Percentiles rank a stretch among this genome's conserved stretches.
These are phyloP conservation scores for Strobilomyces dryophilus DNA, from an alignment of 768 basidiomycete genomes.

Conservation along the genomic window DNA sequence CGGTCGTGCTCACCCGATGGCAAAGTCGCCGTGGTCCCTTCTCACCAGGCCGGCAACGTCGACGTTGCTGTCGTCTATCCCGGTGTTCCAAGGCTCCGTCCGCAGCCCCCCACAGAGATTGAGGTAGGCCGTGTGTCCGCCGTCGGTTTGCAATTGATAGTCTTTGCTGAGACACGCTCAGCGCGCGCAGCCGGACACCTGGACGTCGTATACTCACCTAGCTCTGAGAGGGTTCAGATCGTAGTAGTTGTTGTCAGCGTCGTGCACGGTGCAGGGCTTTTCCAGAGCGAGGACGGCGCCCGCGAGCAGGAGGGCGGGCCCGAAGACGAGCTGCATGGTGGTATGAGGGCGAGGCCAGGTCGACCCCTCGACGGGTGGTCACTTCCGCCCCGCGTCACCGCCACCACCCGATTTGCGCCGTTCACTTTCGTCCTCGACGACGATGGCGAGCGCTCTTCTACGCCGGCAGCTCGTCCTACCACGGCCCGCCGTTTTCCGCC, in stretches of 20 bases:
- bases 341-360: conserved; percentile 8
- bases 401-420: conserved; percentile 28
- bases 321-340: conserved; percentile 2
- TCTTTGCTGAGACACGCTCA: conserved; percentile 49
- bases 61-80: conserved; percentile 41
- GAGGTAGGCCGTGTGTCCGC: conserved; percentile 45
- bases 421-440: conserved; percentile 20
- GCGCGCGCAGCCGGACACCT: not conserved
- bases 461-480: conserved; percentile 50
- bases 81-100: conserved; percentile 56
- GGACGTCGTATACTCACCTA: conserved; percentile 37
- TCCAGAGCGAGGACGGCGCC: conserved; percentile 35
- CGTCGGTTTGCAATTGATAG: conserved; percentile 49
- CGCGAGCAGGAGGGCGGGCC: conserved; percentile 4
- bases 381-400: conserved; percentile 8
- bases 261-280: conserved; percentile 56
- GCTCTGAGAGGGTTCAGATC: conserved; percentile 61
- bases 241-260: conserved; percentile 50
- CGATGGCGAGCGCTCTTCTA: conserved; percentile 65
- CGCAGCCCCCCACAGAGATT: conserved; percentile 61
- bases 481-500: conserved; percentile 26
- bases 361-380: conserved; percentile 26
- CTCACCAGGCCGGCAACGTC: conserved; percentile 63
- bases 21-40: conserved; percentile 62
- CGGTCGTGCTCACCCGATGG: conserved; percentile 52